Percentiles rank a stretch among this genome's conserved stretches.
Conservation (phyloP, 2,329 filamentous ascomycete species). For the Exophiala sp. region DNA sequence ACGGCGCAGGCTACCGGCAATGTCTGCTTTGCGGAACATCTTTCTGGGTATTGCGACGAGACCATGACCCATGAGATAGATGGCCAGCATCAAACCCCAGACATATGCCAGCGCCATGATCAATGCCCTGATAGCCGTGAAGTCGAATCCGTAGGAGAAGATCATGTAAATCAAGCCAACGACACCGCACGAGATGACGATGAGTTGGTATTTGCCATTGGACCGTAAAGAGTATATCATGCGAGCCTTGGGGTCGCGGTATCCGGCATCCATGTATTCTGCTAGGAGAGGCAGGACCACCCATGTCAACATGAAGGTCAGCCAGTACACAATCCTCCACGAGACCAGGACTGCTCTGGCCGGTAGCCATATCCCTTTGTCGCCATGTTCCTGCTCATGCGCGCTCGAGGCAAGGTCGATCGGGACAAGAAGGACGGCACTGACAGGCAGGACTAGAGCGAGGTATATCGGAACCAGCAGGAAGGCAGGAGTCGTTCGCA, state of each 20-base stretch:
- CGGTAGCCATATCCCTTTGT: constrained; percentile 81
- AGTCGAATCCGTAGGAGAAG: constrained; percentile 69
- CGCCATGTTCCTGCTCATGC: constrained; percentile 54
- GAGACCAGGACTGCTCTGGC: constrained; percentile 73
- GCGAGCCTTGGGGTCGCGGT: constrained; percentile 77
- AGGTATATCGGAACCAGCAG: constrained; percentile 91
- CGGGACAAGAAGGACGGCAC: constrained; percentile 85
- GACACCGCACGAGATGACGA: constrained; percentile 67
- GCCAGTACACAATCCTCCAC: constrained; percentile 96
- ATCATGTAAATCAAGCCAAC: constrained; percentile 80
- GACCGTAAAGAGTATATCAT: constrained; percentile 78
- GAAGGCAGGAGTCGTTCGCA: constrained; percentile 86
- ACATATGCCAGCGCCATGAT: constrained; percentile 94
- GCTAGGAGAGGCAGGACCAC: constrained; percentile 89
- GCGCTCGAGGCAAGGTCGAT: constrained; percentile 91
- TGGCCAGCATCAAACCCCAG: constrained; percentile 85
- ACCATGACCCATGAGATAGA: constrained; percentile 97
- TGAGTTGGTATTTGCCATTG: constrained; percentile 85
- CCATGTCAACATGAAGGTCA: constrained; percentile 95
- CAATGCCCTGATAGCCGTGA: constrained; percentile 71
- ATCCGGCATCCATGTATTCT: constrained; percentile 92
- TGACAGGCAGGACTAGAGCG: constrained; percentile 86
- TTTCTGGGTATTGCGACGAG: constrained; percentile 84
- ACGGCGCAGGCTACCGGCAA: constrained; percentile 68
- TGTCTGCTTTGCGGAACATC: constrained; percentile 74